Evolutionary conservation across 2,329 filamentous ascomycete species (phyloP).

Genomic region (Aspergillus unguis): DNA sequence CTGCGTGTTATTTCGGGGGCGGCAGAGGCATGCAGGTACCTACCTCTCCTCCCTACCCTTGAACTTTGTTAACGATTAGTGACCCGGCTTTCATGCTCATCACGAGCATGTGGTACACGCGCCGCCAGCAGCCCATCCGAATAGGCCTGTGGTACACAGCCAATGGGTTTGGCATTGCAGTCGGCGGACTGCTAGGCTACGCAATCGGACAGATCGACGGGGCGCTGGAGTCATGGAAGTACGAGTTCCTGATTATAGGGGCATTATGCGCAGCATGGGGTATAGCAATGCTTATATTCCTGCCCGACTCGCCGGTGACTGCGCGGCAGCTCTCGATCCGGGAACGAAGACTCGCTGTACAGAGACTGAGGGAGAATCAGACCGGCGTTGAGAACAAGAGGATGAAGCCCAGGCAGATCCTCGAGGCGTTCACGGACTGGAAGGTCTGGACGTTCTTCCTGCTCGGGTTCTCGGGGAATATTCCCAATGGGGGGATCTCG

Average conservation of each 20-base stretch:
- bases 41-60: too few species aligned
- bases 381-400: slow-evolving; percentile 58
- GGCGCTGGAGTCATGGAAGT: slow-evolving; percentile 60
- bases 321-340: slow-evolving; percentile 50
- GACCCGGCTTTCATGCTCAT: slow-evolving; percentile 64
- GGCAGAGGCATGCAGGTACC: too few species aligned
- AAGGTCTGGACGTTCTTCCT: slow-evolving; percentile 59
- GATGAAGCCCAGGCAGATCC: slow-evolving; percentile 54
- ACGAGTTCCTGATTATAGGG: slow-evolving; percentile 64
- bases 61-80: slow-evolving; percentile 20
- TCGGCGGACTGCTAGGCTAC: slow-evolving; percentile 57
- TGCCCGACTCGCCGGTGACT: slow-evolving; percentile 58
- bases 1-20: too few species aligned
- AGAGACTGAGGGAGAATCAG: slow-evolving; percentile 55
- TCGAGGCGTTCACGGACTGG: slow-evolving; percentile 56
- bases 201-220: slow-evolving; percentile 60
- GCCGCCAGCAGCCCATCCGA: slow-evolving; percentile 59
- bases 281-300: slow-evolving; percentile 55
- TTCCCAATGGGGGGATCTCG: slow-evolving; percentile 56
- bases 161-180: slow-evolving; percentile 58
- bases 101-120: slow-evolving; percentile 64
- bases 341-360: slow-evolving; percentile 54
- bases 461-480: slow-evolving; percentile 45
- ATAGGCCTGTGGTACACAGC: slow-evolving; percentile 60
- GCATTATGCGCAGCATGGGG: slow-evolving; percentile 59